Evolutionary conservation across 495 filamentous ascomycete species (phyloP), one percentile per base, ranked within the genome.

Genomic region (Sabuloglossum arenarium): DNA sequence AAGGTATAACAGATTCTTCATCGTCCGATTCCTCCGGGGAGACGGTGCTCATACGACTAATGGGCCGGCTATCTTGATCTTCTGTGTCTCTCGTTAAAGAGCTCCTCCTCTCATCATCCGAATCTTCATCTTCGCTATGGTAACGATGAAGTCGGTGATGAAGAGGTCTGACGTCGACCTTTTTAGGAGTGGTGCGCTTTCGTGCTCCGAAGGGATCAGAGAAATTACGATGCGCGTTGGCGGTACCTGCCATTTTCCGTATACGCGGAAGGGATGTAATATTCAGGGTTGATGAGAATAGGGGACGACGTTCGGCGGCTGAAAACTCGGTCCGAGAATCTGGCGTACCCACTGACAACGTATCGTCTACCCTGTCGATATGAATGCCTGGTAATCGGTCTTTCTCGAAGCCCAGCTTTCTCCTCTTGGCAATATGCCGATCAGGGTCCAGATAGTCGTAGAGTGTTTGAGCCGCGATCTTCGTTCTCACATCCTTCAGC

Each of bases 391-490:
- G 68, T 12, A 69, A 68, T 60, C 62, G 63, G 55, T 70, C 70
- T 1, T 82, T 82, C 61, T 86, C 83, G 10, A 79, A 66, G 60
- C 89, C 86, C 1, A 89, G 69, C 61, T 76, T 84, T 58, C 83
- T 78, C 39, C 88, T 77, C 65, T 84, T 94, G 14, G 76, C 67
- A 30, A 73, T 70, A 66, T 90, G 88, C 51, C 84, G 81, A 55
- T 76, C 77, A 2, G 91, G 87, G 59, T 94, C 85, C 43, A 99
- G 78, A 66, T 80, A 85, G 32, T 88, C 77, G 63, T 85, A 88
- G 32, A 99, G 67, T n/a, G 79, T 75, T 1, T 86, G 85, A 3
- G 80, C 83, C 12, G 82, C 85, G 42, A 97, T 81, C 58, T 88
- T 82, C 55, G 80, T 84, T 63, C 86, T 85, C 60, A 94, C 81